phyloP scores from a whole-genome alignment of 495 filamentous ascomycete genomes.

The Thermothielavioides terrestris region DNA sequence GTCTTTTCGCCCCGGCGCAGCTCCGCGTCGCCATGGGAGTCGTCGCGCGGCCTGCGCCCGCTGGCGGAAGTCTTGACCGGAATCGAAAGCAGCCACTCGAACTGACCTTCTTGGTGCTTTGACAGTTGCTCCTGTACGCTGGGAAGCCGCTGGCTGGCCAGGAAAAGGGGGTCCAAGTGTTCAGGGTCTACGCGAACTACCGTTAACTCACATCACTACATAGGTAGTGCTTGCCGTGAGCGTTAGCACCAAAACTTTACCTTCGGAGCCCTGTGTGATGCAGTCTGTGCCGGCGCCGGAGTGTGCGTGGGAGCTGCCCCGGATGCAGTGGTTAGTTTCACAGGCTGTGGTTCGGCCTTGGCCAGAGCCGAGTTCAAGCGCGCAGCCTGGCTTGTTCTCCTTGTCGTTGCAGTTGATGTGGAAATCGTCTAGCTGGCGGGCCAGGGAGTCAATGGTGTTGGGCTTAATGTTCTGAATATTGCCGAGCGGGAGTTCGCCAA shows the following conservation, averaged over 20 bases:
- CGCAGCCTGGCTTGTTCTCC: conserved; percentile 9
- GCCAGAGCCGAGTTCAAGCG: neutral
- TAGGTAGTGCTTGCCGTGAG: too few relatives aligned
- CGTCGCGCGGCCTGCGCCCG: conserved; percentile 7
- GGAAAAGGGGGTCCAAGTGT: conserved; percentile 21
- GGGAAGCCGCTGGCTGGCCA: conserved; percentile 27
- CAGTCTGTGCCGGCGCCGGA: neutral
- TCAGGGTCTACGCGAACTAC: neutral
- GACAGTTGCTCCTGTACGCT: conserved; percentile 32
- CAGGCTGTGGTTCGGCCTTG: neutral
- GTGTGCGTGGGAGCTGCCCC: neutral
- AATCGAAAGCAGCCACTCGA: conserved; percentile 38
- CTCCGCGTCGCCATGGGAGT: conserved; percentile 13
- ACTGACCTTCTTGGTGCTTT: conserved; percentile 46
- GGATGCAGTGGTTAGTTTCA: conserved; percentile 1
- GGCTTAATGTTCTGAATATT: conserved; percentile 25
- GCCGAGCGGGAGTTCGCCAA: conserved; percentile 27
- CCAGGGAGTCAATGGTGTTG: conserved; percentile 23
- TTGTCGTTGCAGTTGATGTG: conserved; percentile 20
- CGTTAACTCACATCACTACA: neutral
- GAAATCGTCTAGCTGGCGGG: conserved; percentile 23
- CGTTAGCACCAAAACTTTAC: neutral
- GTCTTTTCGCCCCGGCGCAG: conserved; percentile 15
- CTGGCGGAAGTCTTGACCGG: conserved; percentile 14
- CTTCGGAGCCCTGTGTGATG: neutral